Base-by-base conservation (phyloP, 2,329 filamentous ascomycete genomes). In the Hypomyces rosellus region DNA sequence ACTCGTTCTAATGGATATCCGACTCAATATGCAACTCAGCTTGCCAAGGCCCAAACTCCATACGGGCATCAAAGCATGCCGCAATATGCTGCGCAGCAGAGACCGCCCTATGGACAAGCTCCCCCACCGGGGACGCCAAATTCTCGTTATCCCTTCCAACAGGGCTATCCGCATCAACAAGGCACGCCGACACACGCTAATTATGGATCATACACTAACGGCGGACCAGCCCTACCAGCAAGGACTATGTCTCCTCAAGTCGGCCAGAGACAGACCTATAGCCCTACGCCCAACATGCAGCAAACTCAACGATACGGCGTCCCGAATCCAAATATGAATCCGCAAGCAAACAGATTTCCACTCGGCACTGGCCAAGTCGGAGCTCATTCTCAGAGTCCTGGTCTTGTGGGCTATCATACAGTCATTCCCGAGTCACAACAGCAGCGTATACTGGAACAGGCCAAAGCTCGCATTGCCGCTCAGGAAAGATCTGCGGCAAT, bases 31-130 rank as follows among this genome's bases (percentile, higher is more conserved):
- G 69, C 73, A 4, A 73, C 74, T 7, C 75, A 76, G 56, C 66
- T 78, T 46, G 72, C 70, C 45, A 81, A 82, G 59, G 67, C 73
- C 11, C 74, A 77, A 51, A 72, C 73, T 7, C 72, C 74, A 0
- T 81, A 77, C 51, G 72, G 74, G 11, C 77, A 80, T 51, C 70
- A 76, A 53, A 73, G 68, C 53, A 72, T 77, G 64, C 68, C 69
- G 9, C 70, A 76, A 42, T 79, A 73, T 53, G 69, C 69, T 33
- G 70, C 65, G 39, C 77, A 75, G 54, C 71, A 67, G 53, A 71
- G 76, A 48, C 68, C 71, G 22, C 73, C 73, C 49, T 72, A 70
- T 39, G 59, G 60, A 3, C 69, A 69, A 57, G 73, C 69, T 55
- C 66, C 67, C 20, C 73, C 70, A 51, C 65, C 70, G 30, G 70